Evolutionary conservation across 2,329 filamentous ascomycete genomes (phyloP), one percentile per base, ranked within the genome.

Genomic region (Sphaceloma murrayae): DNA sequence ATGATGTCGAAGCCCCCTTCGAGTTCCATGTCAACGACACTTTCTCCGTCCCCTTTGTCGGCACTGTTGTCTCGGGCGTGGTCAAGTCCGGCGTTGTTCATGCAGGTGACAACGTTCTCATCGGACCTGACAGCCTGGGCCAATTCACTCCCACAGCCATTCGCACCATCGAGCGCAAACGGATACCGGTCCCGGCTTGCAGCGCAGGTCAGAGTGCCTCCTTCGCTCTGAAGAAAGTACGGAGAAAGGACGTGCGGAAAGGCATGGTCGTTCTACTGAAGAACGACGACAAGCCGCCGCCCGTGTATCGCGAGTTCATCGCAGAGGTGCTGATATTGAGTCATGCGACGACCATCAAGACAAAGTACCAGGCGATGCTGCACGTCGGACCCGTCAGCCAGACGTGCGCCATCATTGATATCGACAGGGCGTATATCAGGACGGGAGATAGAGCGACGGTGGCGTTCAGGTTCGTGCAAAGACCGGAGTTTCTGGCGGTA

Each of bases 11-110:
- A 34, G 86, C 85, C 0, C 81, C 88, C 0, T 93, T 96, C 52
- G 91, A 96, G 59, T 95, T 96, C 54, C 81, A 94, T 48, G 76
- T 98, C 52, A 98, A 96, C 58, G 91, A 98, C 60, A 96, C 86
- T 0, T 98, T 96, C 71, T 95, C 88, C 0, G 91, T 98, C 3
- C 91, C 91, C 2, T 94, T 94, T 62, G 87, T 94, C 1, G 91
- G 91, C 9, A 98, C 91, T 0, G 91, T 98, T 0, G 88, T 98
- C 1, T 91, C 85, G 26, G 91, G 91, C 0, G 88, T 98, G 24
- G 80, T 96, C 50, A 94, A 93, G 56, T 70, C 66, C 29, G 73
- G 89, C 1, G 80, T 93, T 1, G 76, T 94, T 11, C 91, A 96
- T 59, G 77, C 85, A 1, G 89, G 89, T n/a, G 91, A 98, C 57